Evolutionary conservation across 805 yeast species (phyloP).

Genomic region (Zygosaccharomyces rouxii): DNA sequence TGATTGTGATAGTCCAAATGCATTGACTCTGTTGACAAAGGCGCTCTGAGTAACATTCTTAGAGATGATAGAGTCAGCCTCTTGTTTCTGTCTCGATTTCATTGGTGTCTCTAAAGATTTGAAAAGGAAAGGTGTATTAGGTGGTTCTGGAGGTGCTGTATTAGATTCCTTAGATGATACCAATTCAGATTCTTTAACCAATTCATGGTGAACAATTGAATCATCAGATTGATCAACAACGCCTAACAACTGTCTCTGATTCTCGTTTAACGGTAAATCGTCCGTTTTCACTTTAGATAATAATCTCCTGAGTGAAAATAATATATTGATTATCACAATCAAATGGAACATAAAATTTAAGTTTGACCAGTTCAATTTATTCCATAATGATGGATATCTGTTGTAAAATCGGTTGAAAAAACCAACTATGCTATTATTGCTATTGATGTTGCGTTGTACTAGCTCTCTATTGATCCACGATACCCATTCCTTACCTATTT

Average conservation of each 20-base stretch:
- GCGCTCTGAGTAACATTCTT: slow-evolving; percentile 12
- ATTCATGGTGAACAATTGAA: background rate
- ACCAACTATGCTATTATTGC: background rate
- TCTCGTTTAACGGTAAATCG: slow-evolving; percentile 32
- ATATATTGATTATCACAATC: slow-evolving; percentile 32
- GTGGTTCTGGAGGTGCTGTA: slow-evolving; percentile 6
- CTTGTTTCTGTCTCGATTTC: slow-evolving; percentile 15
- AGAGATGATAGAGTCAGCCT: slow-evolving; percentile 3
- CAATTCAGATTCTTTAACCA: background rate
- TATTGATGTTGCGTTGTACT: background rate
- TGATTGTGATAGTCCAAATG: slow-evolving; percentile 15
- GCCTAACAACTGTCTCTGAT: slow-evolving; percentile 37
- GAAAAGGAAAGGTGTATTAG: slow-evolving; percentile 28
- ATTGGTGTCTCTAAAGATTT: slow-evolving; percentile 29
- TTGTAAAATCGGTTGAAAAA: background rate
- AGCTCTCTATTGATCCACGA: background rate
- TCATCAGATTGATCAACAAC: slow-evolving; percentile 12
- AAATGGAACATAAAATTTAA: slow-evolving; percentile 27
- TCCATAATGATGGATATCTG: slow-evolving; percentile 11
- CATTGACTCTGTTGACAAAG: slow-evolving; percentile 28
- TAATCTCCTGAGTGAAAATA: slow-evolving; percentile 31
- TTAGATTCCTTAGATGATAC: background rate
- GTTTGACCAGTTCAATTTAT: slow-evolving; percentile 17
- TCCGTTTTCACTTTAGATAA: slow-evolving; percentile 30
- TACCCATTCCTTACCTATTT: slow-evolving; percentile 6